These are phyloP conservation scores for Lichina pygmaea DNA, from an alignment of 495 filamentous ascomycete genomes.

Conservation along the genomic window DNA sequence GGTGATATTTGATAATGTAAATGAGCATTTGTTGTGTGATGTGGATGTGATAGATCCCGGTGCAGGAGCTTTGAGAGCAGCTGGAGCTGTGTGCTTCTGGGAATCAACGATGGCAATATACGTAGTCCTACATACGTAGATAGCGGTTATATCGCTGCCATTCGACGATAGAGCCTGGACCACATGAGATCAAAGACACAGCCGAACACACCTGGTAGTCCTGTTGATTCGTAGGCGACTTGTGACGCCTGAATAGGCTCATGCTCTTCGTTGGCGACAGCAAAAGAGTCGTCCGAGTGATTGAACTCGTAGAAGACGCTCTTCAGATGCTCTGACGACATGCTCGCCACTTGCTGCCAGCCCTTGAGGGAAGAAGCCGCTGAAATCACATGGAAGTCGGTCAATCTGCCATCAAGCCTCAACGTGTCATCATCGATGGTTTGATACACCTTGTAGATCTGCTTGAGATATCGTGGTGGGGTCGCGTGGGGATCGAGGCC, in stretches of 20 bases:
- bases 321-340: slow-evolving; percentile 3
- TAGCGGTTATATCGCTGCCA: background rate
- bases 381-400: slow-evolving; percentile 20
- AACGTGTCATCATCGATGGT: slow-evolving; percentile 17
- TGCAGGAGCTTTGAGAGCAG: slow-evolving; percentile 48
- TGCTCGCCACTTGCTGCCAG: background rate
- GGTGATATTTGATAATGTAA: slow-evolving; percentile 58
- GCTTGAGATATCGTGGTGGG: slow-evolving; percentile 35
- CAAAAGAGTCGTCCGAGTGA: background rate
- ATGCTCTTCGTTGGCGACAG: background rate
- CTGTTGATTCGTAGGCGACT: slow-evolving; percentile 5
- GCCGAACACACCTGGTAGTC: slow-evolving; percentile 13
- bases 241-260: background rate
- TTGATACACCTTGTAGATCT: slow-evolving; percentile 38
- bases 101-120: slow-evolving; percentile 46
- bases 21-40: slow-evolving; percentile 68
- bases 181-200: background rate
- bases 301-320: background rate
- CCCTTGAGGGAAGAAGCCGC: background rate
- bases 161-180: background rate
- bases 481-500: slow-evolving; percentile 37
- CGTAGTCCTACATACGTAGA: slow-evolving; percentile 31
- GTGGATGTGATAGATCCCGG: slow-evolving; percentile 45
- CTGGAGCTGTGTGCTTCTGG: slow-evolving; percentile 32
- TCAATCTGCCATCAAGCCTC: slow-evolving; percentile 18